Base-by-base conservation (phyloP, 805 yeast genomes). In the Myxozyma vanderwaltii region DNA sequence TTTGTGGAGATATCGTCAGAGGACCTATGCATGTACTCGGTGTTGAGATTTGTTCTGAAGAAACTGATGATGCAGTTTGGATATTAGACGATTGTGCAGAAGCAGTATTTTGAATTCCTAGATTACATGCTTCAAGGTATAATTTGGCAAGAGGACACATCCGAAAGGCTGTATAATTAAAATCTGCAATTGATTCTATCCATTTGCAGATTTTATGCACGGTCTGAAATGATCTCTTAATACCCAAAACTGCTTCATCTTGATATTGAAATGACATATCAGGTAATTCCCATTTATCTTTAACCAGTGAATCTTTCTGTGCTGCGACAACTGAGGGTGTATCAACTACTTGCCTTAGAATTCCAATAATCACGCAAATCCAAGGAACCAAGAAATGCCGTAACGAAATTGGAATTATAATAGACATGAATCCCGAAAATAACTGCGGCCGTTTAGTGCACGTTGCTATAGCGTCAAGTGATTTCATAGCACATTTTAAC, bases 251-350 rank as follows among this genome's bases (percentile, higher is more conserved):
- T 8, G 35, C 40, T n/a, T 29, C 41, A n/a, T 27, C 41, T 21
- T 51, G 44, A 35, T 62, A 62, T 13, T 41, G 43, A 49, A 62
- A 62, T 21, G 64, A 21, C 41, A 60, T 15, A 31, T 55, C 63
- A 3, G 63, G 63, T 3, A n/a, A 19, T 24, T 17, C 19, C 61
- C 62, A 58, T 13, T 46, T 17, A 17, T 57, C 60, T 5, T 36
- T 51, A 5, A 29, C 10, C n/a, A 49, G 27, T 2, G 29, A 49
- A 17, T 39, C 24, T 26, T 27, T 43, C 8, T 27, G 51, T 10
- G 44, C 23, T 8, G 54, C 38, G 17, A 46, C 48, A 24, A 24
- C 6, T 21, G 26, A 19, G 8, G 63, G 52, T 35, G 35, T 23
- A 10, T 51, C 61, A 10, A 46, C 29, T 4, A 49, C 27, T 27